Percentiles rank a stretch among this genome's conserved stretches.
phyloP scores from a whole-genome alignment of 2,329 filamentous ascomycete genomes.

The Penicillium carneum region DNA sequence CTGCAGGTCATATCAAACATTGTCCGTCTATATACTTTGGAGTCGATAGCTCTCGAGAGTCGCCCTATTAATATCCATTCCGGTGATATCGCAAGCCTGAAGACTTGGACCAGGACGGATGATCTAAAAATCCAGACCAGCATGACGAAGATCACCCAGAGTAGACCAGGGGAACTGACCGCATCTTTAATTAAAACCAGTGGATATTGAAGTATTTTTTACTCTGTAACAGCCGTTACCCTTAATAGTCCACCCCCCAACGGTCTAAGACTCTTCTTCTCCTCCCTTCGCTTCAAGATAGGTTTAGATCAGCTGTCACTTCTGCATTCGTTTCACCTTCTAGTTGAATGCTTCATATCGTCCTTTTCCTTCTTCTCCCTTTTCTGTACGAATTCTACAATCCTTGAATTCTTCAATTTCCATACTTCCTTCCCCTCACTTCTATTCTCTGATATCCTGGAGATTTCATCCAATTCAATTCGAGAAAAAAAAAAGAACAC shows the following conservation, averaged over 20 bases:
- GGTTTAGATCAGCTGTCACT: conserved; percentile 21
- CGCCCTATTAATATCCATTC: too few relatives aligned
- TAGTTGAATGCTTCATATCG: conserved; percentile 8
- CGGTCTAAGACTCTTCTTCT: conserved; percentile 20
- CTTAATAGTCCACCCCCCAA: conserved; percentile 1
- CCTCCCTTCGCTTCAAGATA: conserved; percentile 1
- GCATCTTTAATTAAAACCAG: conserved; percentile 33
- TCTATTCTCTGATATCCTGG: not conserved
- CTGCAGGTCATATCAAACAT: conserved; percentile 12
- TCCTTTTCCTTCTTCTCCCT: not conserved
- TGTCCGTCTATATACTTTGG: not conserved
- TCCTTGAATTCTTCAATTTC: not conserved
- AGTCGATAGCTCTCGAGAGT: not conserved
- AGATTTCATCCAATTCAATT: not conserved
- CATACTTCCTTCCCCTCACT: not conserved
- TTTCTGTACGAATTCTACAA: not conserved
- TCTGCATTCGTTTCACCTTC: conserved; percentile 20
- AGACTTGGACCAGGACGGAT: too few relatives aligned
- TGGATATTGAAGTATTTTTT: conserved; percentile 11
- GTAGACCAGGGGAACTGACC: conserved; percentile 23
- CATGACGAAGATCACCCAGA: not conserved
- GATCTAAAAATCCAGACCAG: not conserved
- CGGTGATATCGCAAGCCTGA: too few relatives aligned
- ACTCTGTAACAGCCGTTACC: conserved; percentile 5
- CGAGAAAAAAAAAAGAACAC: not conserved